phyloP scores from a whole-genome alignment of 257 asterid species.

The Solanum pennellii region DNA sequence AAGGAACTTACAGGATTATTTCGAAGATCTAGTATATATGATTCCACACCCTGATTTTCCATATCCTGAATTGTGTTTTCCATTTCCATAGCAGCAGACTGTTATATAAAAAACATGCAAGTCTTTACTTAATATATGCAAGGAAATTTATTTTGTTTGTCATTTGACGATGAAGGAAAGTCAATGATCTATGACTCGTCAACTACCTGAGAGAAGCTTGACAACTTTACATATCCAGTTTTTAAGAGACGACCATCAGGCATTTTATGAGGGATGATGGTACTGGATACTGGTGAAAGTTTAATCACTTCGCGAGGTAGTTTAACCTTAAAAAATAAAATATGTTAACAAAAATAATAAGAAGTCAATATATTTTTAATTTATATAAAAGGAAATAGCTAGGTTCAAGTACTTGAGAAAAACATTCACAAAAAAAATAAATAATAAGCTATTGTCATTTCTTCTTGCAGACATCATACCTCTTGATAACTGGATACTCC shows the following conservation, averaged over 20 bases:
- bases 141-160: neutral
- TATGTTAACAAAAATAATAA: neutral
- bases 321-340: constrained; percentile 32
- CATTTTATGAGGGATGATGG: constrained; percentile 56
- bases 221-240: constrained; percentile 78
- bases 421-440: neutral
- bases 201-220: constrained; percentile 74
- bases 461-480: constrained; percentile 23
- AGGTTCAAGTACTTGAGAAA: neutral
- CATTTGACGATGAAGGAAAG: neutral
- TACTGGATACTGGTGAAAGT: constrained; percentile 66
- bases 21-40: constrained; percentile 81
- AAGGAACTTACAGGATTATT: constrained; percentile 66
- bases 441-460: neutral
- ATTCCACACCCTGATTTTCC: constrained; percentile 90
- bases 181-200: neutral
- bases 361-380: neutral
- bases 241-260: constrained; percentile 63
- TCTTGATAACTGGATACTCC: constrained; percentile 47
- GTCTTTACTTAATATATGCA: neutral
- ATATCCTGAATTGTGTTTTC: constrained; percentile 65
- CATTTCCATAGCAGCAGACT: constrained; percentile 88
- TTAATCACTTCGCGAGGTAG: constrained; percentile 82
- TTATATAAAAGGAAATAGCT: neutral
- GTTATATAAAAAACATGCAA: neutral